These are phyloP conservation scores for rapeseed (Brassica napus) DNA, from an alignment of 345 rosid genomes.

Conservation along the genomic window Da-Ae NC_063436.1:26559001-26559500, in stretches of 20 bases:
- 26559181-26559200: constrained; percentile 91
- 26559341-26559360: constrained; percentile 1
- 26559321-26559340: neutral
- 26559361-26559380: neutral
- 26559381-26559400: neutral
- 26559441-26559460: neutral
- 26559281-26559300: neutral
- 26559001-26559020: neutral
- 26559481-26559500: neutral
- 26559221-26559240: neutral
- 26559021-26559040: constrained; percentile 55
- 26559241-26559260: neutral
- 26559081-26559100: constrained; percentile 96
- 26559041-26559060: constrained; percentile 75
- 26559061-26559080: constrained; percentile 98
- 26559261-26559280: constrained; percentile 17
- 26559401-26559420: neutral
- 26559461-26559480: neutral
- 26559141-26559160: constrained; percentile 84
- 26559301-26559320: neutral
- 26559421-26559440: neutral
- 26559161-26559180: constrained; percentile 94
- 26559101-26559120: constrained; percentile 74
- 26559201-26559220: constrained; percentile 48
- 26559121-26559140: constrained; percentile 81